Evolutionary conservation across 1,284 basidiomycete species (phyloP).

Genomic region (Irpex sp.): DNA sequence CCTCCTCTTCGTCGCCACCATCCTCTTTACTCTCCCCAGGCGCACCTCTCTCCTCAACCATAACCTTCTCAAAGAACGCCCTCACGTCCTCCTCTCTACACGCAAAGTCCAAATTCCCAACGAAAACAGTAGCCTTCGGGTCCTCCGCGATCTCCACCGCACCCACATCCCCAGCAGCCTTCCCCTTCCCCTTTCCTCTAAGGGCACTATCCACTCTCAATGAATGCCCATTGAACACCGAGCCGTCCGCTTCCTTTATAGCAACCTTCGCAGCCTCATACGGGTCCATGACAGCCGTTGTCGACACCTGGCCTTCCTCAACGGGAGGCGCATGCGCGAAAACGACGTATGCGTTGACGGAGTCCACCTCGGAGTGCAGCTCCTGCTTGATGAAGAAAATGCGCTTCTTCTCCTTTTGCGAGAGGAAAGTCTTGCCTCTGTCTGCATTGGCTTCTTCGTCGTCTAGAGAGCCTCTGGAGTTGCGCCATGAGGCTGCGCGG

Average conservation of each 20-base stretch:
- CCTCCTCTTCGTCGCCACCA: conserved; percentile 21
- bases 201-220: conserved; percentile 71
- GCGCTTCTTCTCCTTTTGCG: conserved; percentile 85
- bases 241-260: conserved; percentile 64
- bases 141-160: conserved; percentile 36
- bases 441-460: conserved; percentile 33
- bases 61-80: conserved; percentile 78
- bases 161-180: conserved; percentile 27
- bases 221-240: conserved; percentile 68
- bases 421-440: conserved; percentile 62
- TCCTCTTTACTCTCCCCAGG: conserved; percentile 27
- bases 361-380: conserved; percentile 66
- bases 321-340: conserved; percentile 69
- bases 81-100: conserved; percentile 88
- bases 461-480: conserved; percentile 32
- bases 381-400: conserved; percentile 93
- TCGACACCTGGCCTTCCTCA: conserved; percentile 9
- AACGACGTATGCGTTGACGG: conserved; percentile 83
- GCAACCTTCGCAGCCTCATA: conserved; percentile 65
- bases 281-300: conserved; percentile 48
- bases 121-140: conserved; percentile 83
- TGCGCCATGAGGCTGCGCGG: conserved; percentile 67
- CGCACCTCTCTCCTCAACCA: conserved; percentile 70
- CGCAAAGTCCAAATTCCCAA: conserved; percentile 91
- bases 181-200: conserved; percentile 21